Evolutionary conservation across 2,329 filamentous ascomycete species (phyloP), one percentile per base, ranked within the genome.

Genomic region (Huntiella savannae): DNA sequence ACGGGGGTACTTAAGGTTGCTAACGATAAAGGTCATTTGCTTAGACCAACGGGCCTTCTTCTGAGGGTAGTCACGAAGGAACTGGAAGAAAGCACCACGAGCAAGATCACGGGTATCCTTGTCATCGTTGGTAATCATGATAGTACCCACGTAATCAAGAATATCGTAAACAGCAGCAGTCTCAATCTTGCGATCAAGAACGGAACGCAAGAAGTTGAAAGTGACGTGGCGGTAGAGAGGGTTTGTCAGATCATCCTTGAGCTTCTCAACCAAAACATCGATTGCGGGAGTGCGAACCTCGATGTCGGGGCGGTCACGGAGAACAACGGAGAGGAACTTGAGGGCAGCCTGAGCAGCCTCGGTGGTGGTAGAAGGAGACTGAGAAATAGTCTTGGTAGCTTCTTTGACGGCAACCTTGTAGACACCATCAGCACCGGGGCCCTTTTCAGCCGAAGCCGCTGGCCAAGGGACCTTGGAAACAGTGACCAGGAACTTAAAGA

Each of bases 81-180:
- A 98, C 54, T 95, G 85, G 60, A 94, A 81, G 61, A 92, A 98
- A 11, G 85, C 81, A 15, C 85, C 85, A 48, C 91, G 73, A 11
- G 88, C 87, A 34, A 93, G 68, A 58, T 95, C 85, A 45, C 91
- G 75, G 2, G 88, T 88, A 52, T 82, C 78, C 54, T 82, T 81
- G 54, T 92, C 87, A 52, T 94, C 84, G 57, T 96, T 96, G 39
- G 82, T 94, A 48, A 98, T 82, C 87, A 96, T 96, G 59, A 95
- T 81, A 3, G 75, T 79, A 40, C 85, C 84, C 28, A 93, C 79
- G 55, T 86, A 79, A 58, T 98, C 91, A 52, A 95, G 73, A 6
- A 82, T 79, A 57, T 96, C 88, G 58, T 98, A 98, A 28, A 98
- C 78, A 37, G 81, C 73, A 0, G 87, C 79, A 5, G 92, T 86